Percentiles rank a stretch among this genome's conserved stretches.
phyloP scores from a whole-genome alignment of 1,284 basidiomycete genomes.

The Naganishia sp. region DNA sequence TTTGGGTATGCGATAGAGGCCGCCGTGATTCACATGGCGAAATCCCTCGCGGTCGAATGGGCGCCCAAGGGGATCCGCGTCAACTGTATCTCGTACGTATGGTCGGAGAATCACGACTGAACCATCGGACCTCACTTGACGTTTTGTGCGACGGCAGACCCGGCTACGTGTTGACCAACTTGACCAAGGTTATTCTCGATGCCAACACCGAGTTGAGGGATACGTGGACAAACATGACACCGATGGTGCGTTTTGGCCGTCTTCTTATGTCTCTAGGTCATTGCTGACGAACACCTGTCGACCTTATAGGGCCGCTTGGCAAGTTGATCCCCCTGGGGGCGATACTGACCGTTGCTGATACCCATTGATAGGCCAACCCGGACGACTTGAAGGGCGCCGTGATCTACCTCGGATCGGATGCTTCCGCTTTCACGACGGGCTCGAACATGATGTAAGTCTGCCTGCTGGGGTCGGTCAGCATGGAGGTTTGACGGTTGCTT shows the following conservation, averaged over 20 bases:
- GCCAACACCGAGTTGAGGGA: conserved; percentile 69
- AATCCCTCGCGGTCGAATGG: conserved; percentile 61
- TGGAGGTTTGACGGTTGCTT: neutral
- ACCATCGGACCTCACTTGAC: neutral
- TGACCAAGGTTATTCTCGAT: conserved; percentile 75
- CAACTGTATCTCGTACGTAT: conserved; percentile 50
- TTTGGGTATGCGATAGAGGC: conserved; percentile 44
- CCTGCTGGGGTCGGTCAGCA: conserved; percentile 37
- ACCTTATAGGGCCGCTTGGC: conserved; percentile 32
- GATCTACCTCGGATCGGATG: conserved; percentile 53
- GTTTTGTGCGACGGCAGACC: conserved; percentile 58
- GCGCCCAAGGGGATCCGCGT: conserved; percentile 58
- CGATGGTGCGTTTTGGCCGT: conserved; percentile 65
- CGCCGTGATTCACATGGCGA: conserved; percentile 57
- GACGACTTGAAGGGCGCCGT: conserved; percentile 59
- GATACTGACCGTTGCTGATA: neutral
- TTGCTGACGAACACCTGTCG: neutral
- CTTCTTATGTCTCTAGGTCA: neutral
- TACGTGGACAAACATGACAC: conserved; percentile 86
- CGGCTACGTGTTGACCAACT: conserved; percentile 85
- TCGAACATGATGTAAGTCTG: conserved; percentile 40
- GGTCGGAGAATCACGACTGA: no score
- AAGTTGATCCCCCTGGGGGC: neutral
- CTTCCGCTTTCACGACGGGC: conserved; percentile 49
- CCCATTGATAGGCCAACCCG: conserved; percentile 47